These are phyloP conservation scores for Rosa hybrid DNA, from an alignment of 331 rosid genomes.

Conservation along the genomic window DNA sequence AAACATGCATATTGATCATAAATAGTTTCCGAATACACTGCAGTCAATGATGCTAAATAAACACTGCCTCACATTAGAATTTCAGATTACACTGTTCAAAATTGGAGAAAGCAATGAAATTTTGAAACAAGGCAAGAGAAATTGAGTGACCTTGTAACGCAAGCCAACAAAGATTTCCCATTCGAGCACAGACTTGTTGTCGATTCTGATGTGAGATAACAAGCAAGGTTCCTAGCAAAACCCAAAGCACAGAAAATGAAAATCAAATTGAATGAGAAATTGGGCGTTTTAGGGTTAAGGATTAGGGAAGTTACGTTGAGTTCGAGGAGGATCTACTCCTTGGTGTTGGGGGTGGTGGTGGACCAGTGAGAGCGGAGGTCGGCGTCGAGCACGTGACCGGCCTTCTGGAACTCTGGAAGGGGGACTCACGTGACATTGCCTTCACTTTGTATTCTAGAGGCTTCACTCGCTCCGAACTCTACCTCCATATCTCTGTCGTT, in stretches of 20 bases:
- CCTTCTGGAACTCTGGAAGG: conserved; percentile 84
- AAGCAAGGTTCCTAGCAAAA: conserved; percentile 67
- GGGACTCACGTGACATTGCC: conserved; percentile 83
- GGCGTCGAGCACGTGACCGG: conserved; percentile 71
- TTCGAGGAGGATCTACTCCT: conserved; percentile 91
- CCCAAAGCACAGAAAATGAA: not conserved
- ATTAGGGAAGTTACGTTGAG: conserved; percentile 47
- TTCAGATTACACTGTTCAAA: not conserved
- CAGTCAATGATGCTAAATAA: not conserved
- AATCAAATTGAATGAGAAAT: not conserved
- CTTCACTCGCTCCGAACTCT: conserved; percentile 70
- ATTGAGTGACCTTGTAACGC: conserved; percentile 79
- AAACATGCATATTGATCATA: conserved; percentile 1
- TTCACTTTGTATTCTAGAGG: conserved; percentile 74
- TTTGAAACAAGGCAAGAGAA: not conserved
- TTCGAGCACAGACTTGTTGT: conserved; percentile 93
- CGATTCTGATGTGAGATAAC: conserved; percentile 79
- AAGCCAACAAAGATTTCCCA: conserved; percentile 96
- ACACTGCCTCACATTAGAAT: not conserved
- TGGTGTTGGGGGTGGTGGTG: conserved; percentile 88
- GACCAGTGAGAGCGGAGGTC: conserved; percentile 98
- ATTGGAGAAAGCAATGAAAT: not conserved
- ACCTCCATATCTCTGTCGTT: conserved; percentile 51
- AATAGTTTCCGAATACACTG: too few relatives aligned
- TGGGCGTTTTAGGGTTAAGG: not conserved